phyloP scores from a whole-genome alignment of 768 basidiomycete species.

The Stropharia rugosoannulata region DNA sequence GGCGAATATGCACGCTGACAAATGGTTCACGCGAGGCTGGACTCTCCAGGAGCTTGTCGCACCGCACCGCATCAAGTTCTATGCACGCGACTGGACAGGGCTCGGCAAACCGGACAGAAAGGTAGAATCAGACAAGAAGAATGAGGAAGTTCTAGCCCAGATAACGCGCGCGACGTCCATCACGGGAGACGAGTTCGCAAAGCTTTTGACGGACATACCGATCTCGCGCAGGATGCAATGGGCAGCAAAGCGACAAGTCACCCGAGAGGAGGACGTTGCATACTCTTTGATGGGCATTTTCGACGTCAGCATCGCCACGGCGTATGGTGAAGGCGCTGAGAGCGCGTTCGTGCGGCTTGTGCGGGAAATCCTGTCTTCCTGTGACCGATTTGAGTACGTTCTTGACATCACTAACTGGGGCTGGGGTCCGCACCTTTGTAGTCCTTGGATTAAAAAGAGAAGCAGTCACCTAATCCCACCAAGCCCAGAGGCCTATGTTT shows the following conservation, averaged over 20 bases:
- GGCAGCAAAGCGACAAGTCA: conserved; percentile 1
- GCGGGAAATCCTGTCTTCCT: background rate
- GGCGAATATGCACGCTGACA: background rate
- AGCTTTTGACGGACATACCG: background rate
- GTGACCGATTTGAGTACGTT: background rate
- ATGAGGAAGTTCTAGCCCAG: background rate
- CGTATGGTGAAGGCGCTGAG: conserved; percentile 1
- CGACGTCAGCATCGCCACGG: background rate
- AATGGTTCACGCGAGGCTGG: conserved; percentile 2
- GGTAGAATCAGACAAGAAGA: background rate
- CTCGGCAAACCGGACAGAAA: background rate
- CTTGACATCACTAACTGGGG: conserved; percentile 2
- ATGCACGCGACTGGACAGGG: background rate
- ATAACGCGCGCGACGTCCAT: background rate
- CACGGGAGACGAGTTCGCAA: background rate
- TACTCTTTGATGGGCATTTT: background rate
- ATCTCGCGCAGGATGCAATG: conserved; percentile 3
- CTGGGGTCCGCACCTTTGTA: background rate
- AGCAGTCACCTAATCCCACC: background rate
- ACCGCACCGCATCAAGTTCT: conserved; percentile 1
- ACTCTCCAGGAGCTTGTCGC: conserved; percentile 4
- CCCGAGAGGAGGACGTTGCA: background rate
- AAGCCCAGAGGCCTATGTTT: background rate
- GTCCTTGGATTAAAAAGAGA: background rate
- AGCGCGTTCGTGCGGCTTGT: background rate